phyloP scores from a whole-genome alignment of 2,329 filamentous ascomycete species.

The Pseudomassariella vexata region DNA sequence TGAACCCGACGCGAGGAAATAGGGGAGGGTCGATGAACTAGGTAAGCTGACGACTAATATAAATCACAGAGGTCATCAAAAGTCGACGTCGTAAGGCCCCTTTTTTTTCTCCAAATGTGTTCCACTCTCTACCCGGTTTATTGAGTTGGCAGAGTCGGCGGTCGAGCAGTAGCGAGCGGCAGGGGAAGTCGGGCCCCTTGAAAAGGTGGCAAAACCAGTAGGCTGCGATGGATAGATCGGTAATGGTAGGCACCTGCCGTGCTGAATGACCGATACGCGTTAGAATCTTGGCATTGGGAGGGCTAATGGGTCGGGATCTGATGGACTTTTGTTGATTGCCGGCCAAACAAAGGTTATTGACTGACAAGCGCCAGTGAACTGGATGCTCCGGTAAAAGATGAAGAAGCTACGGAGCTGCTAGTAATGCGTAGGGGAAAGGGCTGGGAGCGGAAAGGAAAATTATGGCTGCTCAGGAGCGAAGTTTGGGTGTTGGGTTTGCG shows the following conservation, averaged over 20 bases:
- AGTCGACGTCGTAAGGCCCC: background rate
- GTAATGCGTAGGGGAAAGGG: too few species aligned
- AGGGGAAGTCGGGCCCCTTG: conserved; percentile 2
- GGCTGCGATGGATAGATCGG: background rate
- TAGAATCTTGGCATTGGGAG: conserved; percentile 1
- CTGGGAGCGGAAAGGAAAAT: too few species aligned
- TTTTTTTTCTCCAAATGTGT: background rate
- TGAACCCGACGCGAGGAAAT: background rate
- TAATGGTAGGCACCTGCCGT: background rate
- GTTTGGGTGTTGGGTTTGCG: too few species aligned
- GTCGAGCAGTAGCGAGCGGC: conserved; percentile 1
- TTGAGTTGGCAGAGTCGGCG: background rate
- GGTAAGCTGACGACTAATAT: too few species aligned
- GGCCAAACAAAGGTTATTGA: too few species aligned
- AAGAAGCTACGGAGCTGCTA: too few species aligned
- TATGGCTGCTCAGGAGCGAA: too few species aligned
- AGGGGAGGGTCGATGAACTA: too few species aligned
- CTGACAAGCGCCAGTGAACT: too few species aligned
- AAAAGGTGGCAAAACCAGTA: background rate
- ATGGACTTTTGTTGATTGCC: too few species aligned
- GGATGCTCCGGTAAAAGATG: too few species aligned
- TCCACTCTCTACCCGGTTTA: background rate
- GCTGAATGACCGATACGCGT: background rate
- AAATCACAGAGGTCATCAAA: background rate
- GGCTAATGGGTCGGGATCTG: too few species aligned